phyloP scores from a whole-genome alignment of 257 asterid species.

The Scutellaria barbata region DNA sequence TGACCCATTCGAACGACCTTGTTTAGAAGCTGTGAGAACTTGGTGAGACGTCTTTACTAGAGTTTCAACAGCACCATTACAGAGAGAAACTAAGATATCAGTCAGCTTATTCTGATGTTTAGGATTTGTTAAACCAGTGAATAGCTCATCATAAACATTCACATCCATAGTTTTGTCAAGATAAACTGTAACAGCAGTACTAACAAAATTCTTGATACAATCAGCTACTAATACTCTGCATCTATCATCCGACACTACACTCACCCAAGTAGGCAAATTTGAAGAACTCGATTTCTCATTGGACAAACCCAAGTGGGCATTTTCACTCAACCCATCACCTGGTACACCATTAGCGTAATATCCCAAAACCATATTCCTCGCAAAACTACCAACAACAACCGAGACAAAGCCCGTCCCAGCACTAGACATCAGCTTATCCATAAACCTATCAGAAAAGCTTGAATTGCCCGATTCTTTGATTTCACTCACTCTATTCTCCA shows the following conservation, averaged over 20 bases:
- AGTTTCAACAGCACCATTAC: slow-evolving; percentile 92
- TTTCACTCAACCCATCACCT: slow-evolving; percentile 43
- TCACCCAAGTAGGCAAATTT: slow-evolving; percentile 57
- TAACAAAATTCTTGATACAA: slow-evolving; percentile 73
- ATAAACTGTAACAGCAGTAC: slow-evolving; percentile 86
- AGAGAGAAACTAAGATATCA: slow-evolving; percentile 72
- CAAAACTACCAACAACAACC: slow-evolving; percentile 79
- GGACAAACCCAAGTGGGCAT: slow-evolving; percentile 30
- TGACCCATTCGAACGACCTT: slow-evolving; percentile 39
- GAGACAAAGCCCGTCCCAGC: slow-evolving; percentile 90
- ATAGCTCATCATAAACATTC: slow-evolving; percentile 78
- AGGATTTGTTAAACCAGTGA: slow-evolving; percentile 89
- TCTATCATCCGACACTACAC: slow-evolving; percentile 61
- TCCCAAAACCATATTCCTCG: slow-evolving; percentile 86
- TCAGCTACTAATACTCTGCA: slow-evolving; percentile 73
- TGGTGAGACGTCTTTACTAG: slow-evolving; percentile 90
- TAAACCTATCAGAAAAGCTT: slow-evolving; percentile 55
- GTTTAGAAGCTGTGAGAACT: slow-evolving; percentile 68
- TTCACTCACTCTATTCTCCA: slow-evolving; percentile 41
- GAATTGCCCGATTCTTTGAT: slow-evolving; percentile 45
- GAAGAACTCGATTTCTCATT: slow-evolving; percentile 44
- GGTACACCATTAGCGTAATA: slow-evolving; percentile 47
- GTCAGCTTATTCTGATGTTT: slow-evolving; percentile 71
- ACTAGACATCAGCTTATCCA: slow-evolving; percentile 81
- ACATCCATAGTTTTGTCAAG: slow-evolving; percentile 93